A percentile compares a stretch with the other conserved stretches of the same genome.
Conservation (phyloP, 305 asterid genomes). For the Solanum aculeatissimum region DNA sequence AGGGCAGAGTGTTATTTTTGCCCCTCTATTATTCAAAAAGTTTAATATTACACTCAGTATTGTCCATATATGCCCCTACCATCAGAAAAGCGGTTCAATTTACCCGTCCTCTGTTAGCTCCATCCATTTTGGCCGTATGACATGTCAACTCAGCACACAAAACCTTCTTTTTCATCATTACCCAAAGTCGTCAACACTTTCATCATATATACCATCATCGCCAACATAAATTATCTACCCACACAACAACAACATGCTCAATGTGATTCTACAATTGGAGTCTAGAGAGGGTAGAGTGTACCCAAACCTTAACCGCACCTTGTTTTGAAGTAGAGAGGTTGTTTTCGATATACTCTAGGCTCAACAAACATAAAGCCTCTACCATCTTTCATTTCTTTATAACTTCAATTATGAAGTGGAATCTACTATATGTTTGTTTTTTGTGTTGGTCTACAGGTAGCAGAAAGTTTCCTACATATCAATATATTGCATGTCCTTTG, state of each 20-base stretch:
- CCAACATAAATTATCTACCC: not conserved
- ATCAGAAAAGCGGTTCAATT: not conserved
- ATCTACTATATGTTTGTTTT: not conserved
- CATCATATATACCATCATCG: not conserved
- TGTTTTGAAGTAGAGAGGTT: not conserved
- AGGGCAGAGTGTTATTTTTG: not conserved
- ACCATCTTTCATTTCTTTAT: not conserved
- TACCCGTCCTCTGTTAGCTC: not conserved
- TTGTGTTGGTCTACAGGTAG: not conserved
- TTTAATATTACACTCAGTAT: not conserved
- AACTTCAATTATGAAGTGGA: not conserved
- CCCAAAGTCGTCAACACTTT: not conserved
- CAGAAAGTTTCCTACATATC: not conserved
- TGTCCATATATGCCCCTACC: not conserved
- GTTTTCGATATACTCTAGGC: not conserved
- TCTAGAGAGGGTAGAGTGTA: not conserved
- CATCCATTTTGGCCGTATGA: not conserved
- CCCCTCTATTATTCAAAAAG: not conserved
- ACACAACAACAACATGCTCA: not conserved
- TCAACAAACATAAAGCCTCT: not conserved
- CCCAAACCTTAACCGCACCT: not conserved
- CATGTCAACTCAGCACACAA: not conserved
- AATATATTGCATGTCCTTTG: not conserved
- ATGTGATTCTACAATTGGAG: not conserved
- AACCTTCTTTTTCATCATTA: not conserved